phyloP scores from a whole-genome alignment of 2,329 filamentous ascomycete species.

The Fusarium sororula region DNA sequence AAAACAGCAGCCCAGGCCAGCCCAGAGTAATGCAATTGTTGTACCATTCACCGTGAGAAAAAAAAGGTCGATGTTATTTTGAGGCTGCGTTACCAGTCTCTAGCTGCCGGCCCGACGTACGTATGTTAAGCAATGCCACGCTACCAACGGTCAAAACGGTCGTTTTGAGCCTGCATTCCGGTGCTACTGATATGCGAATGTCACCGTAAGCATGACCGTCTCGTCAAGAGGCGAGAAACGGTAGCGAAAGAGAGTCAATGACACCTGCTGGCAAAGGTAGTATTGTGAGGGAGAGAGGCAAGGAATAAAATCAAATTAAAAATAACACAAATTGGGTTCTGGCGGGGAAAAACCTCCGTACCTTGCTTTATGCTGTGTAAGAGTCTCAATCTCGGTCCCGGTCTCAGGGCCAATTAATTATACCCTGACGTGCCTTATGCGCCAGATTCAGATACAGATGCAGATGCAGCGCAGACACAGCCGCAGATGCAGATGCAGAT shows the following conservation, averaged over 20 bases:
- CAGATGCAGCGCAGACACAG: not conserved
- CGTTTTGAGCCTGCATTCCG: slow-evolving; percentile 1
- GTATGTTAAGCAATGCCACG: slow-evolving; percentile 8
- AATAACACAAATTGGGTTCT: not conserved
- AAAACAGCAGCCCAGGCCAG: not conserved
- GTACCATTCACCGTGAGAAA: not conserved
- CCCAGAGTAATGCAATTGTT: not conserved
- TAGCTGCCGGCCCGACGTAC: slow-evolving; percentile 5
- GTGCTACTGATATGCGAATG: slow-evolving; percentile 5
- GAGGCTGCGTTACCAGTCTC: not conserved
- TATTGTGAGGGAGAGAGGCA: not conserved
- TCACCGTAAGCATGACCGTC: not conserved
- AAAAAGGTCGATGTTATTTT: not conserved
- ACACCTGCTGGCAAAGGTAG: not conserved
- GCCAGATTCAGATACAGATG: not conserved
- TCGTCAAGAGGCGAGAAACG: not conserved
- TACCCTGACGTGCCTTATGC: not conserved
- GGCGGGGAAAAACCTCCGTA: not conserved
- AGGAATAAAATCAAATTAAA: not conserved
- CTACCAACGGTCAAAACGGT: slow-evolving; percentile 15
- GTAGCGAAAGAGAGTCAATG: not conserved
- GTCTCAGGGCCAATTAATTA: not conserved
- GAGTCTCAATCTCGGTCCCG: not conserved
- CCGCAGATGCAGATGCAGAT: not conserved
- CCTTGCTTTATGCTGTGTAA: not conserved